phyloP scores from a whole-genome alignment of 2,329 filamentous ascomycete species.

The Dryadomyces sulphureus region DNA sequence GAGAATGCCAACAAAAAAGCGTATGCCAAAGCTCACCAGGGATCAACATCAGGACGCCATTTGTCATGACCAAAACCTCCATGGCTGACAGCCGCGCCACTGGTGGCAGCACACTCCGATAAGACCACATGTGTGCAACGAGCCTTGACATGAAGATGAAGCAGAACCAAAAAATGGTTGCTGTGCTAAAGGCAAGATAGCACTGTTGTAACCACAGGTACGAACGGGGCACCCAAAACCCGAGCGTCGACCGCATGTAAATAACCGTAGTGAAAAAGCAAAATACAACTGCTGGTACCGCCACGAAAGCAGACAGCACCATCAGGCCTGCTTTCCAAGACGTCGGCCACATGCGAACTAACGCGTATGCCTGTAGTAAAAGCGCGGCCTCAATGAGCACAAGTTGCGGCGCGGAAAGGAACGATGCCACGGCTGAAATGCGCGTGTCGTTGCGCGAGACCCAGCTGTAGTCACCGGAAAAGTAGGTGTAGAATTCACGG shows the following conservation, averaged over 20 bases:
- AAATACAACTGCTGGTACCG: constrained; percentile 15
- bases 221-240: not conserved
- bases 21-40: constrained; percentile 24
- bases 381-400: constrained; percentile 31
- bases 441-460: constrained; percentile 26
- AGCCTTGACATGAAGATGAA: constrained; percentile 39
- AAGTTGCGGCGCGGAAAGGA: constrained; percentile 27
- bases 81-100: constrained; percentile 29
- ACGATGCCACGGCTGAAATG: constrained; percentile 23
- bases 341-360: constrained; percentile 32
- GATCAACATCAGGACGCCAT: constrained; percentile 39
- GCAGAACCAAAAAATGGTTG: constrained; percentile 32
- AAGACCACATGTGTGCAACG: constrained; percentile 29
- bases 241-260: constrained; percentile 20
- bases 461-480: constrained; percentile 36
- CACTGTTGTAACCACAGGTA: constrained; percentile 24
- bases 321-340: constrained; percentile 17
- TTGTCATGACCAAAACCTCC: constrained; percentile 40
- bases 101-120: constrained; percentile 30
- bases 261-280: constrained; percentile 21
- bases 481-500: constrained; percentile 44
- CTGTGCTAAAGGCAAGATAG: constrained; percentile 17
- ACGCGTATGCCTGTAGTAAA: constrained; percentile 35
- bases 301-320: constrained; percentile 20
- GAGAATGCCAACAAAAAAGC: not conserved